Conservation (phyloP, 345 rosid genomes). For the Gossypium sturtianum region DNA sequence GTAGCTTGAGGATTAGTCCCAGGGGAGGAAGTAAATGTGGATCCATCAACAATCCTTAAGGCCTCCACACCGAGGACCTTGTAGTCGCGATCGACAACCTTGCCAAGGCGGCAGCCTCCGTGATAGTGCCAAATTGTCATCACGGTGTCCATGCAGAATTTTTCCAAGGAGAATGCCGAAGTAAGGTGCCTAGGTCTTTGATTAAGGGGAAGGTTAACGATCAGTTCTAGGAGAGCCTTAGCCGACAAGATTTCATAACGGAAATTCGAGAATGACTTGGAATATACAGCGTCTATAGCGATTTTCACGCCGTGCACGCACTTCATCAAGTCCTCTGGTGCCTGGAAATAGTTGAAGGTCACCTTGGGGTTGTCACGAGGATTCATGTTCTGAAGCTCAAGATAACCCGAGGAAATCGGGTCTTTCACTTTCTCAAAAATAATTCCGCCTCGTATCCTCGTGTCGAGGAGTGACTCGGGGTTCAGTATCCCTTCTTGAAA, state of each 20-base stretch:
- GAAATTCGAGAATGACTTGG: conserved; percentile 45
- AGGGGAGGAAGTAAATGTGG: conserved; percentile 52
- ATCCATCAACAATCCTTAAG: conserved; percentile 54
- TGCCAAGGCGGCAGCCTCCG: conserved; percentile 67
- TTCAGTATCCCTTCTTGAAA: background rate
- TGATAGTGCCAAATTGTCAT: conserved; percentile 76
- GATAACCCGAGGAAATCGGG: conserved; percentile 62
- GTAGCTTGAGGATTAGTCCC: conserved; percentile 83
- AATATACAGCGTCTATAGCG: conserved; percentile 41
- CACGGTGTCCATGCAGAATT: conserved; percentile 61
- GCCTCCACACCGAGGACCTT: conserved; percentile 47
- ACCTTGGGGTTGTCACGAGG: conserved; percentile 65
- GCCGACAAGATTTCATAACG: conserved; percentile 31
- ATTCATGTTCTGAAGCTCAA: conserved; percentile 42
- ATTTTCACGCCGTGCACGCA: conserved; percentile 59
- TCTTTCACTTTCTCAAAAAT: conserved; percentile 56
- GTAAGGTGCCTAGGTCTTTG: conserved; percentile 44
- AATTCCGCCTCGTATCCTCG: conserved; percentile 41
- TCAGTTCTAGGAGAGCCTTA: conserved; percentile 32
- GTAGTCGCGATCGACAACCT: conserved; percentile 50
- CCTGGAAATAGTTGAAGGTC: conserved; percentile 67
- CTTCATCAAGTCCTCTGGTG: conserved; percentile 53
- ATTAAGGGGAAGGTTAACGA: conserved; percentile 47
- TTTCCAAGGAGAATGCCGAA: conserved; percentile 40
- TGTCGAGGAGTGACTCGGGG: conserved; percentile 16